Evolutionary conservation across 2,329 filamentous ascomycete genomes (phyloP).

Genomic region (Cladosporium sp.): DNA sequence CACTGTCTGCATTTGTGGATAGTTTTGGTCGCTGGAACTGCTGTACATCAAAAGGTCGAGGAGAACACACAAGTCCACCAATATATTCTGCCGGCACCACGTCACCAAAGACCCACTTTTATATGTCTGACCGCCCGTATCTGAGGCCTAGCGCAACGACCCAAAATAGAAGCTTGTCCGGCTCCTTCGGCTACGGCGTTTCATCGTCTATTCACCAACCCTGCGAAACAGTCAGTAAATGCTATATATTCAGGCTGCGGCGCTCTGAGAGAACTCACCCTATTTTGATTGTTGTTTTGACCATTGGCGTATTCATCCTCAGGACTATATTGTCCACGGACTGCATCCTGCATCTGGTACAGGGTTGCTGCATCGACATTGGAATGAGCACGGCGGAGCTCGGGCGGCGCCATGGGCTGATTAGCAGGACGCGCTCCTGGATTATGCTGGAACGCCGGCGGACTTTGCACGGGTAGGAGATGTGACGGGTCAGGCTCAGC

Average conservation of each 20-base stretch:
- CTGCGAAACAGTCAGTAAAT: constrained; percentile 33
- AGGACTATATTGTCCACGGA: constrained; percentile 28
- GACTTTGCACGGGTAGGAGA: constrained; percentile 65
- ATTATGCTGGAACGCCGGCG: constrained; percentile 74
- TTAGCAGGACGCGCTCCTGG: constrained; percentile 66
- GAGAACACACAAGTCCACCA: constrained; percentile 9
- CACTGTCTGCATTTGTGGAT: constrained; percentile 22
- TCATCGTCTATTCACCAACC: constrained; percentile 13
- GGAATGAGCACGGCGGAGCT: constrained; percentile 75
- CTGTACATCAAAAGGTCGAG: constrained; percentile 6
- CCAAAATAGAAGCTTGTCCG: constrained; percentile 7
- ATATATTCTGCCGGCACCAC: constrained; percentile 8
- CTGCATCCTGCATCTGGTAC: constrained; percentile 70
- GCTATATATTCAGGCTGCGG: constrained; percentile 32
- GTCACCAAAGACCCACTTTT: constrained; percentile 8
- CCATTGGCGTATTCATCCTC: constrained; percentile 20
- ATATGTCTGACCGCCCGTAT: neutral
- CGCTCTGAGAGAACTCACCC: constrained; percentile 1
- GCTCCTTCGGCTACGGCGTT: constrained; percentile 6
- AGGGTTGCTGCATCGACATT: constrained; percentile 80
- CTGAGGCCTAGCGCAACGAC: neutral
- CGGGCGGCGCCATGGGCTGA: constrained; percentile 68
- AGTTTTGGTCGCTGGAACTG: neutral
- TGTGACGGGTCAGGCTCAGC: constrained; percentile 38
- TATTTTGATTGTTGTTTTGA: constrained; percentile 11